Evolutionary conservation across 768 basidiomycete genomes (phyloP), one percentile per base, ranked within the genome.

Genomic region (Hericium alpestre): DNA sequence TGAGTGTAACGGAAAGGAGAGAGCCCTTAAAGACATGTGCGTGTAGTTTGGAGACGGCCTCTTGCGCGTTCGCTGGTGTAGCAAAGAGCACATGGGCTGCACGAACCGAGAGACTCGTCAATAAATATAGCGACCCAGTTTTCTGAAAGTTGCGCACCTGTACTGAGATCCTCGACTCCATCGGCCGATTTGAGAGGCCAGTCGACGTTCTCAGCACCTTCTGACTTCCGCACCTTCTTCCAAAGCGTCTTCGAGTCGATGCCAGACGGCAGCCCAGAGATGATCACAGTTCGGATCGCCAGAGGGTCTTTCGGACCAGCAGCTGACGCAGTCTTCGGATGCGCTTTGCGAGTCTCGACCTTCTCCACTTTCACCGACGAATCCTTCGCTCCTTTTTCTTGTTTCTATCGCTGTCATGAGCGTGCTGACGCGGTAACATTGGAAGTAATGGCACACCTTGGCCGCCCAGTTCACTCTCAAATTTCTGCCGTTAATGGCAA

Each of bases 1-100:
- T 93, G 51, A 95, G 77, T 7, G 87, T 83, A 13, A 87, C 90
- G 2, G 88, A 91, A n/a, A 97, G 79, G 4, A 93, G 73, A 9
- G 77, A 75, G 41, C 93, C 92, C 67, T 95, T 94, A 79, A 87
- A 95, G 27, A 93, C 87, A 66, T 94, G 92, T 1, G 90, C 91
- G 66, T 98, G 92, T 1, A 98, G 79, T 68, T 89, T 91, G 55
- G 70, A 73, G 40, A 89, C 82, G 1, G 91, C 87, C 10, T 83
- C 79, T 40, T 78, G 74, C 0, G 94, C 93, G 25, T 79, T 69
- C 6, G 75, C 73, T 1, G 91, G 83, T 0, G 80, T 83, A 1
- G 76, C 69, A 69, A 93, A 94, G 5, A 93, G 58, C 16, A 87
- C 82, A 60, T 89, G 78, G 5, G 91, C 93, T 85, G 56, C n/a